phyloP scores from a whole-genome alignment of 805 yeast species.

The Hanseniaspora valbyensis region DNA sequence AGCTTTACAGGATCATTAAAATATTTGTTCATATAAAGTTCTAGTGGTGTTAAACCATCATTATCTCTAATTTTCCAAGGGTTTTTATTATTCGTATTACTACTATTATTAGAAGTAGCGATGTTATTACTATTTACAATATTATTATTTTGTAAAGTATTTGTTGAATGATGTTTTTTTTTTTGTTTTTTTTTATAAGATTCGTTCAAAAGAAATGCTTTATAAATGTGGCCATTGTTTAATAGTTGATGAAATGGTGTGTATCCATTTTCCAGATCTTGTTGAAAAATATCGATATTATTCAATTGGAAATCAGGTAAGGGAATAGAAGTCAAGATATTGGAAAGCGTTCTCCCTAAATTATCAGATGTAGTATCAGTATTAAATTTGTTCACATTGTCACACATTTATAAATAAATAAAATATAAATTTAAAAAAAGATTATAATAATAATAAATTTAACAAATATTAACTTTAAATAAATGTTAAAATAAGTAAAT shows the following conservation, averaged over 20 bases:
- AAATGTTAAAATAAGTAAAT: not conserved
- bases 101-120: constrained; percentile 17
- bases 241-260: constrained; percentile 63
- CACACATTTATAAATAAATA: constrained; percentile 17
- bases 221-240: constrained; percentile 25
- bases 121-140: not conserved
- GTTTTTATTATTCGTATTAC: constrained; percentile 21
- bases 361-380: constrained; percentile 39
- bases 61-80: constrained; percentile 48
- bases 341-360: constrained; percentile 46
- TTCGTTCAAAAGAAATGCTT: constrained; percentile 26
- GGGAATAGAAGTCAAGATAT: constrained; percentile 22
- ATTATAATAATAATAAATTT: not conserved
- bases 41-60: constrained; percentile 61
- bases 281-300: constrained; percentile 32
- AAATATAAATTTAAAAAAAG: not conserved
- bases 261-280: constrained; percentile 73
- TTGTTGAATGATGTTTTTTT: constrained; percentile 14
- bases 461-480: not conserved
- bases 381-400: constrained; percentile 16
- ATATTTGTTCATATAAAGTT: constrained; percentile 37
- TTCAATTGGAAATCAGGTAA: constrained; percentile 20
- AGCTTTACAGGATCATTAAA: not conserved
- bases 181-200: constrained; percentile 21
- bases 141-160: constrained; percentile 15